phyloP scores from a whole-genome alignment of 2,329 filamentous ascomycete genomes.

The Alternaria hordeiaustralica region DNA sequence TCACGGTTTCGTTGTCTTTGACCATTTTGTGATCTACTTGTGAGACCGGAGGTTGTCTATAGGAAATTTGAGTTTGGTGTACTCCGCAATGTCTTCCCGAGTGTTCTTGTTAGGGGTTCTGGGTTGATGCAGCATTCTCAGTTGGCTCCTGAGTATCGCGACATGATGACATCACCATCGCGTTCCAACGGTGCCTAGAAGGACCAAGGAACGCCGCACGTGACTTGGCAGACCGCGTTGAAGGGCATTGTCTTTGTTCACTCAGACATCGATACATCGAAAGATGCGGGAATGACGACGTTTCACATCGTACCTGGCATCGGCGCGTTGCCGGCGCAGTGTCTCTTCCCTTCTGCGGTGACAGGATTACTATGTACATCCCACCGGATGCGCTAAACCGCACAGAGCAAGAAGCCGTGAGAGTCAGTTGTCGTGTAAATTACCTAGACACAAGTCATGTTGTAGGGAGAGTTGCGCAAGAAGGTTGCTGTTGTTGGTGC shows the following conservation, averaged over 20 bases:
- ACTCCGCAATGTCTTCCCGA: neutral
- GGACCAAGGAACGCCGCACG: neutral
- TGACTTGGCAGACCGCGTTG: neutral
- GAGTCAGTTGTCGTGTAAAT: neutral
- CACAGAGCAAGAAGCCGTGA: neutral
- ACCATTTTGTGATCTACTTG: conserved; percentile 51
- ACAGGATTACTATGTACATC: neutral
- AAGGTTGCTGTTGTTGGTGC: neutral
- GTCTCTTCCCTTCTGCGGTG: neutral
- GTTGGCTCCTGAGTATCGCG: neutral
- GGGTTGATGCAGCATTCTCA: neutral
- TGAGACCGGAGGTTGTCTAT: neutral
- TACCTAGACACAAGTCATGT: neutral
- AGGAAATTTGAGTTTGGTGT: neutral
- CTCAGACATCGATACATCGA: neutral
- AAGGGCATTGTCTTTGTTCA: neutral
- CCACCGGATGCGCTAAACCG: neutral
- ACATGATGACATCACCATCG: neutral
- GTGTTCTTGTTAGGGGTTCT: neutral
- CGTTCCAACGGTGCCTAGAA: neutral
- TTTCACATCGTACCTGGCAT: neutral
- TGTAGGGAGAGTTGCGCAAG: neutral
- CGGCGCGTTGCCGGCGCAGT: neutral
- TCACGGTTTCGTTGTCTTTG: conserved; percentile 59
- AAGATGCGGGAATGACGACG: neutral